Percentiles rank a stretch among this genome's conserved stretches.
Evolutionary conservation across 2,329 filamentous ascomycete species (phyloP).

Genomic region (Aciculosporium take): DNA sequence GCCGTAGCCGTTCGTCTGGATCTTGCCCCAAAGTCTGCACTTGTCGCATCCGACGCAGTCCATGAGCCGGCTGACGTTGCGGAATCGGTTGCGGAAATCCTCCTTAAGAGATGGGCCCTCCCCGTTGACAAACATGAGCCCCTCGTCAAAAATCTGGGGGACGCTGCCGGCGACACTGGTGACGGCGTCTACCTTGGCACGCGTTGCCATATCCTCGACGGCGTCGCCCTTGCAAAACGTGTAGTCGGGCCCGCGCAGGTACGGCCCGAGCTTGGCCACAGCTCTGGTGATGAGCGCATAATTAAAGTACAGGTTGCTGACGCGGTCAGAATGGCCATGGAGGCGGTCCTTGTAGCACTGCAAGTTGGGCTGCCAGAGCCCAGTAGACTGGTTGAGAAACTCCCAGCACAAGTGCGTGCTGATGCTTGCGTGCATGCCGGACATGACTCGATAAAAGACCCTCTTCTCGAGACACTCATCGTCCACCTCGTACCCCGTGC

Average conservation of each 20-base stretch:
- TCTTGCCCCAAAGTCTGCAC: constrained; percentile 92
- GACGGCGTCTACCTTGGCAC: constrained; percentile 65
- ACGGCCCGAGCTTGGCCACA: constrained; percentile 74
- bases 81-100: constrained; percentile 92
- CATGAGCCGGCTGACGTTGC: constrained; percentile 94
- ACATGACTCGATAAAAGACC: constrained; percentile 92
- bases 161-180: constrained; percentile 54
- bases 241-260: constrained; percentile 54
- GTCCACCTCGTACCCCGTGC: constrained; percentile 58
- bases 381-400: constrained; percentile 88
- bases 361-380: constrained; percentile 82
- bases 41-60: constrained; percentile 98
- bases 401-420: constrained; percentile 93
- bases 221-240: constrained; percentile 85
- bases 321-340: constrained; percentile 71
- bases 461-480: constrained; percentile 95
- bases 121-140: constrained; percentile 78
- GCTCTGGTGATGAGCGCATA: constrained; percentile 90
- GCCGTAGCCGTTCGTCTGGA: constrained; percentile 90
- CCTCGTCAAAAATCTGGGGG: constrained; percentile 85
- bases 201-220: constrained; percentile 63
- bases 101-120: constrained; percentile 73
- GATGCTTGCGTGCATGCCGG: constrained; percentile 96
- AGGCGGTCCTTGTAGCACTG: constrained; percentile 80
- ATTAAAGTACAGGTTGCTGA: constrained; percentile 98